Evolutionary conservation across 352 stramenopile species (phyloP).

Genomic region (Lagenidium giganteum): DNA sequence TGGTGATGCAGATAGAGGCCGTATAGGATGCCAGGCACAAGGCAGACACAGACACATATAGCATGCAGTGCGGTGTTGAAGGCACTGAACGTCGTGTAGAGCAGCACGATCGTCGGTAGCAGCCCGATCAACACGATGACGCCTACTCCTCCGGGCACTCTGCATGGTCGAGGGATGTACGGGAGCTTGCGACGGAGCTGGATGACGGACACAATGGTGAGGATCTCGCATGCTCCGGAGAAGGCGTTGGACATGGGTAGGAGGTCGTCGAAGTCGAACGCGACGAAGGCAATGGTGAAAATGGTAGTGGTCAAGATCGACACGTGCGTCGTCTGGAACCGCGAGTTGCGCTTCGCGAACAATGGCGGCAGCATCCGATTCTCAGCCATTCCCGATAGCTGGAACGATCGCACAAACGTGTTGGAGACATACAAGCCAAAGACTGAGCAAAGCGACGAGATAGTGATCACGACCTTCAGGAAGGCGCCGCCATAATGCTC

Average conservation of each 20-base stretch:
- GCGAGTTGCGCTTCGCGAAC: slow-evolving; percentile 36
- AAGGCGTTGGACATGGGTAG: slow-evolving; percentile 35
- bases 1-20: slow-evolving; percentile 3
- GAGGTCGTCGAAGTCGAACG: slow-evolving; percentile 58
- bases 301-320: slow-evolving; percentile 11
- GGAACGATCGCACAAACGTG: slow-evolving; percentile 83
- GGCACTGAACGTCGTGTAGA: slow-evolving; percentile 42
- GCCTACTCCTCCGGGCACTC: slow-evolving; percentile 12
- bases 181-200: slow-evolving; percentile 52
- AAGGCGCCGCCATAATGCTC: slow-evolving; percentile 63
- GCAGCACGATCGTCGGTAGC: slow-evolving; percentile 33
- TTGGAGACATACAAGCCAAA: slow-evolving; percentile 86
- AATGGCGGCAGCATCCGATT: slow-evolving; percentile 61
- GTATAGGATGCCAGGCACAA: slow-evolving; percentile 29
- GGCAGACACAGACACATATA: too few relatives aligned
- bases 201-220: slow-evolving; percentile 75
- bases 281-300: slow-evolving; percentile 12
- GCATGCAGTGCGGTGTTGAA: slow-evolving; percentile 26
- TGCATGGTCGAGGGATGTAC: slow-evolving; percentile 30
- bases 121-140: slow-evolving; percentile 15
- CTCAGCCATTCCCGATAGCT: slow-evolving; percentile 65
- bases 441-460: slow-evolving; percentile 69
- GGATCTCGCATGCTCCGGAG: slow-evolving; percentile 8
- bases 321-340: slow-evolving; percentile 20
- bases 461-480: slow-evolving; percentile 76